Base-by-base conservation (phyloP, 2,329 filamentous ascomycete genomes). In the Ophiostoma sp. region DNA sequence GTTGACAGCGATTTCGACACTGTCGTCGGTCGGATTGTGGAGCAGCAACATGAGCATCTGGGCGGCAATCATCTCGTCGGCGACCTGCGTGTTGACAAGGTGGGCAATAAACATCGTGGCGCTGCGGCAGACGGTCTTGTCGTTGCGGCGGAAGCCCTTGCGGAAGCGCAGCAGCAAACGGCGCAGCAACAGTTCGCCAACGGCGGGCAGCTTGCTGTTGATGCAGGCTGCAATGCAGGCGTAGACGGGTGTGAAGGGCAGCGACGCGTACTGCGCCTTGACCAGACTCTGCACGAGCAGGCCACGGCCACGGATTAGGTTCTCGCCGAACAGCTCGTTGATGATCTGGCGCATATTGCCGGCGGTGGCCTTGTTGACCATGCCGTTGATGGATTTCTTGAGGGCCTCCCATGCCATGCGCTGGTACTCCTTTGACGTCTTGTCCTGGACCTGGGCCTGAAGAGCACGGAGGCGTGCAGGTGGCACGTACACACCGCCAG, bases 341-440 rank as follows among this genome's bases (percentile, higher is more conserved):
- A 98, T 93, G 71, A 99, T 97, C 76, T 91, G 86, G 79, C 99
- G 98, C 84, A 99, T 98, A 78, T 99, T 99, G 45, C 91, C 92
- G 68, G 94, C 91, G 79, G 98, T 98, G 82, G 97, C 91, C 82
- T 99, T 99, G 85, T 99, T 99, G 84, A 99, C 97, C 72, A 99
- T 81, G 74, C 95, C 95, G 77, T 99, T 98, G 80, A 99, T 97
- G 65, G 91, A 95, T 83, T 99, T 99, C 82, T 99, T 99, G 75
- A 99, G 82, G 12, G 94, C 94, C 79, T 99, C 95, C 95, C 95
- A 99, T 8, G 93, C 93, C 92, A 99, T 96, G 74, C 95, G 91
- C 84, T 98, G 95, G 77, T 97, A 98, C 80, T 98, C 95, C 79
- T 97, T 96, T 79, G 89, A 96, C 67, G 86, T 89, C 83, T 96